A percentile compares a stretch with the other conserved stretches of the same genome.
These are phyloP conservation scores for Lactarius deliciosus DNA, from an alignment of 768 basidiomycete genomes.

Conservation along the genomic window DNA sequence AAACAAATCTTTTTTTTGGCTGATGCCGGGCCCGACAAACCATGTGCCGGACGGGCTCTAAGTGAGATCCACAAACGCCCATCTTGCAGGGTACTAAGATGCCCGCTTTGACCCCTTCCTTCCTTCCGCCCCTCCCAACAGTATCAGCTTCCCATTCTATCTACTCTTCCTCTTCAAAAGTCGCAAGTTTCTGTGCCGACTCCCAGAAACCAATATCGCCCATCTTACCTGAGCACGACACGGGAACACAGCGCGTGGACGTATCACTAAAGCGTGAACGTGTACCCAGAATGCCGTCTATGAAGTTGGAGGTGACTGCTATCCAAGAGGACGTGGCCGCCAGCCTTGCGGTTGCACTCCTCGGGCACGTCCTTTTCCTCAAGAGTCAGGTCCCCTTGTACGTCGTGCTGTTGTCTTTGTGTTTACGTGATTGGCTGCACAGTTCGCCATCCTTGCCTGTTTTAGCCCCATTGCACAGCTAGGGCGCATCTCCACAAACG, in stretches of 20 bases:
- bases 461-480: conserved; percentile 67
- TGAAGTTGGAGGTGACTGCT: conserved; percentile 48
- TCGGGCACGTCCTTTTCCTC: conserved; percentile 72
- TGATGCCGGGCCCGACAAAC: no score
- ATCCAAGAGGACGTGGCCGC: conserved; percentile 63
- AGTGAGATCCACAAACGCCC: not conserved
- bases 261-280: not conserved
- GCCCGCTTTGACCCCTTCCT: conserved; percentile 19
- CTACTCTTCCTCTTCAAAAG: conserved; percentile 8
- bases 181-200: not conserved
- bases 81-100: not conserved
- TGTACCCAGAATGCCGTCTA: conserved; percentile 39
- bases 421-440: not conserved
- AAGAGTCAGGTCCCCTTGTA: conserved; percentile 81
- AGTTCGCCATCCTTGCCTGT: not conserved
- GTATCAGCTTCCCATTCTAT: not conserved
- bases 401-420: conserved; percentile 35
- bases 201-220: conserved; percentile 2
- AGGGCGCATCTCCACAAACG: conserved; percentile 47
- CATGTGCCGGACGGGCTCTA: no score
- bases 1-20: no score
- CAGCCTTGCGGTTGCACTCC: conserved; percentile 56
- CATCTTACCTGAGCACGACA: conserved; percentile 16
- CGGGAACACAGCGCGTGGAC: not conserved
- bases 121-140: conserved; percentile 11